Evolutionary conservation across 441 rosid genomes (phyloP), one percentile per base, ranked within the genome.

Genomic region (Pelargonium cotyledonis): DNA sequence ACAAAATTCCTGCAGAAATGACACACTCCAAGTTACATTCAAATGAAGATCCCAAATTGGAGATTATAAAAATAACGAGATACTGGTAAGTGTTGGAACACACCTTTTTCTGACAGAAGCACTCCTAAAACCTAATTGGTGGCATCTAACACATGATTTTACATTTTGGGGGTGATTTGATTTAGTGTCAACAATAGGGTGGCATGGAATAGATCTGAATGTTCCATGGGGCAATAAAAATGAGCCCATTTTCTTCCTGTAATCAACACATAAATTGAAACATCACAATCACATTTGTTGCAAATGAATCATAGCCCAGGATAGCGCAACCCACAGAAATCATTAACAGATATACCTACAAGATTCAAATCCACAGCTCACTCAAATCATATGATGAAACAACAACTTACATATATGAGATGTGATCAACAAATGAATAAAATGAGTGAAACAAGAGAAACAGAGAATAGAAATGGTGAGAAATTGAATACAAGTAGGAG

Each of bases 1-100:
- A 68, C 65, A 26, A 72, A 40, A 66, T 63, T 76, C 73, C 80
- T 80, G 80, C 70, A 80, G 70, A 65, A 63, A 41, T 55, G 16
- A 5, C 14, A 9, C 23, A 21, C 19, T 49, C 44, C 60, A 47
- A 49, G 2, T 15, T 47, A 29, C 2, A 51, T 26, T 10, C 41
- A 62, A 62, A 29, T 62, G 41, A 62, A 12, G 41, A 9, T 11
- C 29, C 43, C 43, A 40, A 40, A 40, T 6, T 40, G 9, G 43
- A 40, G 43, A 40, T 40, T 40, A 40, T 40, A 40, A 40, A 40
- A 40, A 40, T 40, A 40, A 40, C 7, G 1, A 63, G 12, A 26
- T 43, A 41, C 3, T 23, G 43, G 44, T 8, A 29, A 19, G 21
- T 65, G 10, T 44, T 43, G 3, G 26, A 18, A 6, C 38, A 12